Conservation (phyloP, 805 yeast species). For the Schwanniomyces pseudopolymorphus region DNA sequence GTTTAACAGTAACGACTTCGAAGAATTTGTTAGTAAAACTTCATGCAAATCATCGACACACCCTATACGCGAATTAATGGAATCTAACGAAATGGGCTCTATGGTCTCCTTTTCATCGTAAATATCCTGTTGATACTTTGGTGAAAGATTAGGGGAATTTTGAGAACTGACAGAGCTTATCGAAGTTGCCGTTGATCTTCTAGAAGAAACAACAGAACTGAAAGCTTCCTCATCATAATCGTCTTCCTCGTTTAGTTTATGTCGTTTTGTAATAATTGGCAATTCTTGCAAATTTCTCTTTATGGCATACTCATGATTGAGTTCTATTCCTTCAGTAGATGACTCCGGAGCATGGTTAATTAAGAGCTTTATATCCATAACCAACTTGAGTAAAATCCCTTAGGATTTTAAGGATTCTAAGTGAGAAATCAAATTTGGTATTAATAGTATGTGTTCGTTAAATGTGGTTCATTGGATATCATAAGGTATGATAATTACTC, state of each 20-base stretch:
- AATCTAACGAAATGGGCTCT: not conserved
- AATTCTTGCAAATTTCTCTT: constrained; percentile 1
- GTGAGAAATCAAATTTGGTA: not conserved
- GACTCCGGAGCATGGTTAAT: constrained; percentile 1
- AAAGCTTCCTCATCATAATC: not conserved
- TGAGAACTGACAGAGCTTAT: constrained; percentile 1
- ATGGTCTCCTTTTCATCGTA: not conserved
- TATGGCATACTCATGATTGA: not conserved
- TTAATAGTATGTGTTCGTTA: not conserved
- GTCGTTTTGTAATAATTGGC: not conserved
- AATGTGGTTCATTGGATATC: constrained; percentile 6
- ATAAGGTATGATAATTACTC: constrained; percentile 9
- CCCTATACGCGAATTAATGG: not conserved
- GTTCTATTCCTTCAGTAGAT: not conserved
- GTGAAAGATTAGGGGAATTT: not conserved
- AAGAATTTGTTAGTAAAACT: constrained; percentile 5
- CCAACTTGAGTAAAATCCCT: not conserved
- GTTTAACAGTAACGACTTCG: not conserved
- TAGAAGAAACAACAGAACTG: constrained; percentile 1
- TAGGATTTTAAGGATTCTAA: not conserved
- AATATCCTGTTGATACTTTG: not conserved
- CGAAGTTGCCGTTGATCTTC: constrained; percentile 7
- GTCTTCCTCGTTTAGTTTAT: not conserved
- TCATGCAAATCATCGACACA: constrained; percentile 4
- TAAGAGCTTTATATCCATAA: constrained; percentile 5